Base-by-base conservation (phyloP, 2,329 filamentous ascomycete genomes). In the Xylaria sp. region DNA sequence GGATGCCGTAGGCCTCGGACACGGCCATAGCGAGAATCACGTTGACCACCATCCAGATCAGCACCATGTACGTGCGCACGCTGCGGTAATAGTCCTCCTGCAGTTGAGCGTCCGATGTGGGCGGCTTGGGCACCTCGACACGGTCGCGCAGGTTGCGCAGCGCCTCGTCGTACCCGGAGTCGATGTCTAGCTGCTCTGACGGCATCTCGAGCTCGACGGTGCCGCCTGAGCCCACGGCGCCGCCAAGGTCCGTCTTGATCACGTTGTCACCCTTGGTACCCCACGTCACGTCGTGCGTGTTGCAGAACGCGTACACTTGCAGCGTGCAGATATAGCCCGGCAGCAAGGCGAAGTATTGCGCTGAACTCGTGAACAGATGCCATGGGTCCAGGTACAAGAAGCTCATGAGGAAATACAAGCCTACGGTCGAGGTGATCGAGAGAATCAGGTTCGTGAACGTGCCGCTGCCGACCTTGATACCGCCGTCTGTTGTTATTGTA, bases 81-180 rank as follows among this genome's bases (percentile, higher is more conserved):
- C 90, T 92, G 76, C 94, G 92, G 84, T 99, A 99, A 84, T 99
- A 99, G 79, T 99, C 95, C 77, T 99, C 95, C 77, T 99, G 95
- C 78, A 93, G 80, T 79, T 98, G 95, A 0, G 86, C 82, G 71
- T 97, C 94, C 45, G 86, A 88, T 15, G 87, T 71, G 0, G 81
- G 77, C 0, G 84, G 76, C 12, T 78, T 75, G 11, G 90, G 82
- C 0, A 98, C 94, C 75, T 96, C 93, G 71, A 99, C 84, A 46
- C 95, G 86, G 74, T 99, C 95, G 54, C 95, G 91, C 4, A 99
- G 89, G 76, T 99, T 99, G 66, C 95, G 92, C 25, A 99, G 87
- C 0, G 95, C 95, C 76, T 97, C 94, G 74, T 99, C 95, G 78
- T 99, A 99, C 23, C 94, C 95, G 28, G 89, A 94, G 79, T 99